A percentile compares a stretch with the other conserved stretches of the same genome.
phyloP scores from a whole-genome alignment of 805 yeast species.

The Cyberlindnera amylophila region DNA sequence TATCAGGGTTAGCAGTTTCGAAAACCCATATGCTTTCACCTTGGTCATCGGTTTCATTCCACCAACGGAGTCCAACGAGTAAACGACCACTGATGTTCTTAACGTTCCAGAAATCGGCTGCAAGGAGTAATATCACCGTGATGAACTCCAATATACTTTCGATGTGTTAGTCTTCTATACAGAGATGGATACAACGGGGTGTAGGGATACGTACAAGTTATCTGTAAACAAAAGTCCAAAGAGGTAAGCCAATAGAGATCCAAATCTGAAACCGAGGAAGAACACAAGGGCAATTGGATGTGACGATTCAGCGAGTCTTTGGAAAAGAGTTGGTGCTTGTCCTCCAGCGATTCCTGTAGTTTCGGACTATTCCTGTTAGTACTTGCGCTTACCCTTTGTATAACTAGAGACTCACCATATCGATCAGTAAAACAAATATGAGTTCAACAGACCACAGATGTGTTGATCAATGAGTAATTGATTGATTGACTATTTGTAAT shows the following conservation, averaged over 20 bases:
- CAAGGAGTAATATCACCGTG: conserved; percentile 64
- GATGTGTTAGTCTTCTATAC: conserved; percentile 9
- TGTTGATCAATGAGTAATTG: no score
- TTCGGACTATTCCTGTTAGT: no score
- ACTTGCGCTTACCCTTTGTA: no score
- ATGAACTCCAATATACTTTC: conserved; percentile 69
- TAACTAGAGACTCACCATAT: no score
- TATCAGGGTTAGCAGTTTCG: conserved; percentile 72
- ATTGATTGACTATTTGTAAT: no score
- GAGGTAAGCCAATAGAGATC: conserved; percentile 61
- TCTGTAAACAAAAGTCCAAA: conserved; percentile 68
- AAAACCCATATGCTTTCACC: conserved; percentile 69
- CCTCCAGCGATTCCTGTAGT: conserved; percentile 6
- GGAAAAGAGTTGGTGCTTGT: conserved; percentile 7
- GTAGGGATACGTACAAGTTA: conserved; percentile 37
- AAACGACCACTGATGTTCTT: conserved; percentile 89
- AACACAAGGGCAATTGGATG: conserved; percentile 77
- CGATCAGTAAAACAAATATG: no score
- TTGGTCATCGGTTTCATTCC: conserved; percentile 75
- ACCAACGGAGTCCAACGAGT: conserved; percentile 92
- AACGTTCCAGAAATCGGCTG: conserved; percentile 92
- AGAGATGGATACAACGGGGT: not conserved
- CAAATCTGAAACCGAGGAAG: conserved; percentile 57
- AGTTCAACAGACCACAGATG: no score
- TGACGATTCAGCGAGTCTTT: conserved; percentile 60